phyloP scores from a whole-genome alignment of 495 filamentous ascomycete genomes.

The Evansstolkia leycettana region DNA sequence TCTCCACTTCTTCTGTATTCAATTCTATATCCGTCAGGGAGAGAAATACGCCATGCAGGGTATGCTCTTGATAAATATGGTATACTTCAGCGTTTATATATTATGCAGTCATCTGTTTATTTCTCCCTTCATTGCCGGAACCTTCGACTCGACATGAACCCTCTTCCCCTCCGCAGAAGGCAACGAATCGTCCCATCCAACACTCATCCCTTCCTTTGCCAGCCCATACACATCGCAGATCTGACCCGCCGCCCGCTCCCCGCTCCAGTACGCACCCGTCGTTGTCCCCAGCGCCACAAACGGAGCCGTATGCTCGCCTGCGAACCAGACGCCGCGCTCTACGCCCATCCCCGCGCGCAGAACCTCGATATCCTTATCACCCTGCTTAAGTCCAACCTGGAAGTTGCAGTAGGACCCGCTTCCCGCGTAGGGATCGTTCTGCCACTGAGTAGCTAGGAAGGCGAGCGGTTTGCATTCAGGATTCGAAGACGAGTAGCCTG shows the following conservation, averaged over 20 bases:
- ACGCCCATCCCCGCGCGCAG: slow-evolving; percentile 55
- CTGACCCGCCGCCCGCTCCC: slow-evolving; percentile 62
- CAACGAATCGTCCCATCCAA: slow-evolving; percentile 24
- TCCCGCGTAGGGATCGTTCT: slow-evolving; percentile 69
- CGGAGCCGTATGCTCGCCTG: slow-evolving; percentile 88
- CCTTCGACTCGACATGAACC: slow-evolving; percentile 1
- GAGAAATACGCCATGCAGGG: too few relatives aligned
- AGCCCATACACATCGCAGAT: slow-evolving; percentile 34
- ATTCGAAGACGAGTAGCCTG: slow-evolving; percentile 41
- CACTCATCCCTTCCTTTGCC: slow-evolving; percentile 12
- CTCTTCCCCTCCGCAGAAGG: slow-evolving; percentile 12
- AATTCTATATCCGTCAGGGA: too few relatives aligned
- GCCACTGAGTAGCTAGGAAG: slow-evolving; percentile 67
- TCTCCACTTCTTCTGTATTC: too few relatives aligned
- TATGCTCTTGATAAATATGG: too few relatives aligned
- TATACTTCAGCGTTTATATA: too few relatives aligned
- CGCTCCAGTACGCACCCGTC: slow-evolving; percentile 88
- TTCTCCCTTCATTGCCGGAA: neutral
- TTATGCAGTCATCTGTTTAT: slow-evolving; percentile 2
- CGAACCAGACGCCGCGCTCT: slow-evolving; percentile 71
- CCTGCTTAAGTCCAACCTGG: slow-evolving; percentile 61
- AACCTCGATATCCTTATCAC: slow-evolving; percentile 53
- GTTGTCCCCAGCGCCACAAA: slow-evolving; percentile 80
- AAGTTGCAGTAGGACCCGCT: slow-evolving; percentile 90
- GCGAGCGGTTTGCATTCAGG: slow-evolving; percentile 49